Evolutionary conservation across 257 asterid species (phyloP).

Genomic region (Salvia miltiorrhiza): DNA sequence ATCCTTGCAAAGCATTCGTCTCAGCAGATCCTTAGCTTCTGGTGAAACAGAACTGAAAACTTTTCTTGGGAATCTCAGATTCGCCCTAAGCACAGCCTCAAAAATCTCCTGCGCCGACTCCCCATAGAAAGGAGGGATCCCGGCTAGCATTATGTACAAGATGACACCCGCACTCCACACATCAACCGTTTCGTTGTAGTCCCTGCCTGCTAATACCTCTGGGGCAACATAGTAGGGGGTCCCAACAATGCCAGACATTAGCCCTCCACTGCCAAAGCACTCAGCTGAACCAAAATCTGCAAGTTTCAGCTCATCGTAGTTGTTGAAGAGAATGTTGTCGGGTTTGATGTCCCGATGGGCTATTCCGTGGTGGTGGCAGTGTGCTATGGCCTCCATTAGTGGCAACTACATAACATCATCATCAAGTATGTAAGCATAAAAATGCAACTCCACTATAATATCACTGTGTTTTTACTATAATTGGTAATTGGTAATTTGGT

Average conservation of each 20-base stretch:
- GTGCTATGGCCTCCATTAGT: conserved; percentile 76
- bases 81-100: conserved; percentile 43
- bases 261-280: conserved; percentile 36
- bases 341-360: conserved; percentile 85
- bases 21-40: conserved; percentile 53
- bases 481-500: neutral
- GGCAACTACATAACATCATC: conserved; percentile 37
- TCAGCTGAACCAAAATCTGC: conserved; percentile 85
- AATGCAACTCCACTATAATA: neutral
- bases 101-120: conserved; percentile 46
- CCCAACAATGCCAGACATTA: conserved; percentile 52
- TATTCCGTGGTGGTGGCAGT: conserved; percentile 61
- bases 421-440: neutral
- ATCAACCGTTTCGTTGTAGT: conserved; percentile 51
- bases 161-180: conserved; percentile 66
- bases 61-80: conserved; percentile 53
- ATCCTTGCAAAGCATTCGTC: conserved; percentile 57
- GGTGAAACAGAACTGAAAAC: conserved; percentile 38
- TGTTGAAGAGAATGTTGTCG: conserved; percentile 63
- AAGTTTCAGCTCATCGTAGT: conserved; percentile 50
- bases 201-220: conserved; percentile 43
- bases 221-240: conserved; percentile 65
- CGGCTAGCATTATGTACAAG: conserved; percentile 51
- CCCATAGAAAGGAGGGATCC: conserved; percentile 57
- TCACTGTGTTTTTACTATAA: neutral